Base-by-base conservation (phyloP, 768 basidiomycete genomes). In the Boletus reticuloceps region DNA sequence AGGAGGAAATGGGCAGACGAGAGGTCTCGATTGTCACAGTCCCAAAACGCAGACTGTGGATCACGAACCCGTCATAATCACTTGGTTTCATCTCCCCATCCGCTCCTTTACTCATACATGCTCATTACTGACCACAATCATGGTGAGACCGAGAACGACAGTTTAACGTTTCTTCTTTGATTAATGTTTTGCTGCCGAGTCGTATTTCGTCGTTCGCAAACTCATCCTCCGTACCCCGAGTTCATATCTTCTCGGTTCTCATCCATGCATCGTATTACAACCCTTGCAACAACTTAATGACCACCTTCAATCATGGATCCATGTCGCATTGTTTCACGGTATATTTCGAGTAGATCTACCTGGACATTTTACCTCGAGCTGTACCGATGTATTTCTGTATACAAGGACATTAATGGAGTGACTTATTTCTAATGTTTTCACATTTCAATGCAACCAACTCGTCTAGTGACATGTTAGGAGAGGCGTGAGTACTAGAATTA, bases 21-120 rank as follows among this genome's bases (percentile, higher is more conserved):
- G 89, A 92, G 59, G 89, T 92, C 31, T 88, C 87, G n/a, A 89
- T 92, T 64, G 82, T 92, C 57, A 78, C 83, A 41, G 80, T 84
- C 13, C 91, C 91, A 19, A 85, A 82, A 66, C 87, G 89, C 60
- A 84, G 81, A 64, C 72, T 93, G 53, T 84, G 83, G 78, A 80
- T 92, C 46, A 79, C 82, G 50, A 93, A 93, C 69, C 88, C 87
- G 14, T 74, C 75, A 64, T 76, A 64, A 70, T 59, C 48, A 22
- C 32, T 20, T 44, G 46, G 31, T 58, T 31, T 34, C n/a, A 20
- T 22, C 32, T 47, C 25, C 10, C 44, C 37, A 43, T 47, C 34
- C 13, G 20, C 55, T 37, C 38, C 41, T 53, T 56, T 56, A 14
- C 57, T 64, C 37, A 48, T 47, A 55, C 49, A 53, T 52, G 47